Percentiles rank a stretch among this genome's conserved stretches.
Evolutionary conservation across 345 rosid genomes (phyloP).

Genomic region (Moricandia moricandioides): DNA sequence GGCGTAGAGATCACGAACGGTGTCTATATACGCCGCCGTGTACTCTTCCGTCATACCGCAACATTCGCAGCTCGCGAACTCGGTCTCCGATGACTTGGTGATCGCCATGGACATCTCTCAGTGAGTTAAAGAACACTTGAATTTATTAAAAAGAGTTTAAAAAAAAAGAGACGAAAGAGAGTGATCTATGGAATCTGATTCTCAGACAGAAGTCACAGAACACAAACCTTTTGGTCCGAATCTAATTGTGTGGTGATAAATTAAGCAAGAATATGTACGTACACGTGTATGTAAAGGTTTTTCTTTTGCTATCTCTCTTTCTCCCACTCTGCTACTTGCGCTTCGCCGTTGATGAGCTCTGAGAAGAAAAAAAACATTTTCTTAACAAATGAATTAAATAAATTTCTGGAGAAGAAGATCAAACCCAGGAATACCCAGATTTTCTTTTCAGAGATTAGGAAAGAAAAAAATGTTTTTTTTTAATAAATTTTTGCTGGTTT

Average conservation of each 20-base stretch:
- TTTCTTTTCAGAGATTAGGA: not conserved
- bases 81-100: too few species aligned
- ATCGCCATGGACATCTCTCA: too few species aligned
- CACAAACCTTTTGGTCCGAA: not conserved
- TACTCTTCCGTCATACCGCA: slow-evolving; percentile 77
- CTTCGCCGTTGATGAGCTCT: slow-evolving; percentile 21
- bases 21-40: slow-evolving; percentile 64
- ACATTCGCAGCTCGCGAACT: slow-evolving; percentile 60
- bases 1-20: slow-evolving; percentile 46
- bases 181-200: not conserved
- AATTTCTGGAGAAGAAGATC: not conserved
- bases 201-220: not conserved
- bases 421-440: not conserved
- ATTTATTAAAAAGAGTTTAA: too few species aligned
- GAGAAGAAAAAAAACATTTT: slow-evolving; percentile 14
- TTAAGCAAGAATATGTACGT: not conserved
- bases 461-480: not conserved
- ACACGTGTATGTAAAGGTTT: too few species aligned
- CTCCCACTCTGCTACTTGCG: slow-evolving; percentile 33
- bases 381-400: not conserved
- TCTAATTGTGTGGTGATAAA: not conserved
- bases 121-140: too few species aligned
- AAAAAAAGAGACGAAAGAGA: not conserved
- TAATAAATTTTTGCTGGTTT: not conserved
- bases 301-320: slow-evolving; percentile 20